Percentiles rank a stretch among this genome's conserved stretches.
phyloP scores from a whole-genome alignment of 2,329 filamentous ascomycete species.

The Fusarium sp. region DNA sequence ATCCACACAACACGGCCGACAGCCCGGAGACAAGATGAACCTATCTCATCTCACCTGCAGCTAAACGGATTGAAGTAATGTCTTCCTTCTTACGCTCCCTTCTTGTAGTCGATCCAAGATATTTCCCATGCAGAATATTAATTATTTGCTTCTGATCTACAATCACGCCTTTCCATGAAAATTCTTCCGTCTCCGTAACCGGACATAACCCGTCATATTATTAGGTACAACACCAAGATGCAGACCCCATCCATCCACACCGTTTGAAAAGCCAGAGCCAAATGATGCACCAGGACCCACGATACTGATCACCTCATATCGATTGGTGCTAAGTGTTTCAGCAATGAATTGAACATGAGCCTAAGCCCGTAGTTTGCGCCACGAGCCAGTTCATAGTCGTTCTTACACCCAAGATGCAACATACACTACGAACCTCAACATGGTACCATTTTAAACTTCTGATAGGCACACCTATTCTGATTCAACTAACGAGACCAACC shows the following conservation, averaged over 20 bases:
- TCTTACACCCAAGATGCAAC: neutral
- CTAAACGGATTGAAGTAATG: neutral
- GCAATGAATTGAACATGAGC: neutral
- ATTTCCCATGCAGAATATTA: no score
- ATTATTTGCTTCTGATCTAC: neutral
- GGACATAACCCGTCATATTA: constrained; percentile 6
- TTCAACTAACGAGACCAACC: constrained; percentile 18
- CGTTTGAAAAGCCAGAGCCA: constrained; percentile 5
- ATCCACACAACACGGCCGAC: constrained; percentile 18
- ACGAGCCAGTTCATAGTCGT: neutral
- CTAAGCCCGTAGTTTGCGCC: neutral
- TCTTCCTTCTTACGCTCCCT: neutral
- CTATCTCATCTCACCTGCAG: neutral
- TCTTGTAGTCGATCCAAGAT: neutral
- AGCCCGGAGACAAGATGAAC: constrained; percentile 9
- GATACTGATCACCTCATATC: constrained; percentile 39
- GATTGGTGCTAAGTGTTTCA: constrained; percentile 30
- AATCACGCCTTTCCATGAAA: neutral
- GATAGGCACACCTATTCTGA: constrained; percentile 2
- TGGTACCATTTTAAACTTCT: neutral
- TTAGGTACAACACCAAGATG: neutral
- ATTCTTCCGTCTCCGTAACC: neutral
- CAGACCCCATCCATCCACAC: constrained; percentile 25
- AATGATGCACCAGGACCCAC: constrained; percentile 23
- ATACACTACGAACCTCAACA: neutral